Percentiles rank a stretch among this genome's conserved stretches.
These are phyloP conservation scores for Tetragonia tetragonoides DNA, from an alignment of 148 eudicot species.

Conservation along the genomic window DNA sequence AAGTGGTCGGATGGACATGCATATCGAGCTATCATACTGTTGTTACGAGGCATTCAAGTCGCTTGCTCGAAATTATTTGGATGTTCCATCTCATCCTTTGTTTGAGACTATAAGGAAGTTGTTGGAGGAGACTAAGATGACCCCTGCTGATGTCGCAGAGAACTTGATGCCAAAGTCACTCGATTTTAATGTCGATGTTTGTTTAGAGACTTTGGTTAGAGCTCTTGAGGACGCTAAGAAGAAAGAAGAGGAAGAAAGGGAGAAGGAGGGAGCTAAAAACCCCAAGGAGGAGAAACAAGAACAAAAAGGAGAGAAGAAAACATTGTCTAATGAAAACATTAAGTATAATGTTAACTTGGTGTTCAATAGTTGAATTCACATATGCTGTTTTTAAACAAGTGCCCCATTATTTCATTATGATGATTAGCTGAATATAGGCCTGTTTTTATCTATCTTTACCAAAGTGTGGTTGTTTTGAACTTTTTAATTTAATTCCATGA, in stretches of 20 bases:
- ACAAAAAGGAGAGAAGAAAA: too few species aligned
- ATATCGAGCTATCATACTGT: neutral
- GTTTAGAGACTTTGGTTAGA: neutral
- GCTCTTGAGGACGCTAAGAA: neutral
- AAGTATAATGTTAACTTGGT: too few species aligned
- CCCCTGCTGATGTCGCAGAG: neutral
- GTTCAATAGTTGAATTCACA: too few species aligned
- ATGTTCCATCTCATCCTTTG: neutral
- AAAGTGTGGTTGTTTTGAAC: too few species aligned
- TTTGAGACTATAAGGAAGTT: neutral
- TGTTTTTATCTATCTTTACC: too few species aligned
- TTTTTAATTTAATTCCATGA: too few species aligned
- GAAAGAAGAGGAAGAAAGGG: neutral
- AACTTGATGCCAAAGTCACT: neutral
- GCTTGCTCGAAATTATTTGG: neutral
- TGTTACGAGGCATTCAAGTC: neutral
- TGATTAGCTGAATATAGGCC: too few species aligned
- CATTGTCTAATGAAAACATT: too few species aligned
- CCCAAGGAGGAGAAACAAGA: too few species aligned
- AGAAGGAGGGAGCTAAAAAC: too few species aligned
- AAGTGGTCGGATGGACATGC: neutral
- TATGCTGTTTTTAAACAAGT: too few species aligned
- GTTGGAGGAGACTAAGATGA: neutral
- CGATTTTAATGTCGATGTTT: neutral
- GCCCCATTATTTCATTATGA: too few species aligned